Base-by-base conservation (phyloP, 345 rosid genomes). In the Melaleuca quinquenervia region DNA sequence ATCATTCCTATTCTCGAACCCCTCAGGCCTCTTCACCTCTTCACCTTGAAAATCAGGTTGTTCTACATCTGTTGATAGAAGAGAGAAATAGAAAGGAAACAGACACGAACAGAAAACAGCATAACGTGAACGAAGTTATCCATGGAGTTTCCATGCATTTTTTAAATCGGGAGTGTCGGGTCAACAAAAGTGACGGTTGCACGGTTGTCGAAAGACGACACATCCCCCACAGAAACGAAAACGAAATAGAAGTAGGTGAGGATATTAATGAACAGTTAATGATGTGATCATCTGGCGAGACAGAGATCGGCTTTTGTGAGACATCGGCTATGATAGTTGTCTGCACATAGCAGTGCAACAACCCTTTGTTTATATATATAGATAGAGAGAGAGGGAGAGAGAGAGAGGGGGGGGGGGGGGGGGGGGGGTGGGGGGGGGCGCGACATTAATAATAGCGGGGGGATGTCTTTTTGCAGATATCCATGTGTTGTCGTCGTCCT, bases 201-300 rank as follows among this genome's bases (percentile, higher is more conserved):
- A 70, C 18, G 78, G 78, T 32, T 36, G 45, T 70, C 78, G 45
- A 70, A 70, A 70, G 78, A 70, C 45, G 78, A 70, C 78, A 70
- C 48, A 41, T 0, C 11, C 45, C 48, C 48, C 78, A 6, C 45
- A 41, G 9, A 16, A 8, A 32, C 4, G 41, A 64, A 32, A 21
- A 70, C 3, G 22, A 51, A 27, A 51, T 11, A 51, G 15, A 20
- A 51, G 56, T 82, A 7, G 84, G 11, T 82, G 50, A 82, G 84
- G 58, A 87, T 55, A 70, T 84, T 88, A 85, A 88, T 82, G 90
- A 87, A 84, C 84, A 82, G 86, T 88, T 87, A 88, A 90, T 92
- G 82, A 82, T 88, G 88, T 45, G 84, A 87, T 88, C 84, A 75
- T 87, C 87, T 91, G 88, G 85, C 86, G 88, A 86, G 90, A 86